Conservation (phyloP, 2,329 filamentous ascomycete species). For the Incumbomyces delicatus region DNA sequence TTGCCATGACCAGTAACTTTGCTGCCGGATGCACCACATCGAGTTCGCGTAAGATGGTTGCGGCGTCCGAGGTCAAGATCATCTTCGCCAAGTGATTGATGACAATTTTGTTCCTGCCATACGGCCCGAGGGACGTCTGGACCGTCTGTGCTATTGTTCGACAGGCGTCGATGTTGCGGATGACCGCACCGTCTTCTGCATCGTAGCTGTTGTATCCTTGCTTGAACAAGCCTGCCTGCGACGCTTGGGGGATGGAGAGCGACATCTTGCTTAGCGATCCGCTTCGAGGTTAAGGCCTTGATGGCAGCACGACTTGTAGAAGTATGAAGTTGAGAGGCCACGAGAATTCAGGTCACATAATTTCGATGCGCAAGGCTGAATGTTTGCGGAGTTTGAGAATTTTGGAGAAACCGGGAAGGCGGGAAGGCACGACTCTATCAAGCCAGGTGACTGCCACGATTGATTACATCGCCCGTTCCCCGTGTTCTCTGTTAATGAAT, state of each 20-base stretch:
- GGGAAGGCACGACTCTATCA: not conserved
- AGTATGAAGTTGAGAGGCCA: not conserved
- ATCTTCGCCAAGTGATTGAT: slow-evolving; percentile 99
- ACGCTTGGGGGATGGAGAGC: slow-evolving; percentile 87
- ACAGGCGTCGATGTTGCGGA: slow-evolving; percentile 98
- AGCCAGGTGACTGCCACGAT: not conserved
- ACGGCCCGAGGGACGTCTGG: slow-evolving; percentile 91
- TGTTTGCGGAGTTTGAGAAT: slow-evolving; percentile 3
- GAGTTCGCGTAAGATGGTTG: slow-evolving; percentile 92
- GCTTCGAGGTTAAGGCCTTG: not conserved
- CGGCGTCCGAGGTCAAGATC: slow-evolving; percentile 96
- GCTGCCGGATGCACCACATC: slow-evolving; percentile 97
- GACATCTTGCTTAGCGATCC: slow-evolving; percentile 54
- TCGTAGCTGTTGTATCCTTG: slow-evolving; percentile 97
- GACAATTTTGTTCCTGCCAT: slow-evolving; percentile 98
- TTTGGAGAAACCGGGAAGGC: not conserved
- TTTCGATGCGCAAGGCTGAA: not conserved
- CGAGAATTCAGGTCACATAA: not conserved
- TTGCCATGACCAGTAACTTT: slow-evolving; percentile 96
- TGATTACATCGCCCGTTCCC: no score
- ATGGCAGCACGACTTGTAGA: not conserved
- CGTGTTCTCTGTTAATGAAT: no score
- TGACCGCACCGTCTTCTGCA: slow-evolving; percentile 94
- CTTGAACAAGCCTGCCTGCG: slow-evolving; percentile 91
- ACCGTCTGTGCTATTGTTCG: slow-evolving; percentile 91